These are phyloP conservation scores for Aureobasidium sp. DNA, from an alignment of 2,329 filamentous ascomycete species.

Conservation along the genomic window DNA sequence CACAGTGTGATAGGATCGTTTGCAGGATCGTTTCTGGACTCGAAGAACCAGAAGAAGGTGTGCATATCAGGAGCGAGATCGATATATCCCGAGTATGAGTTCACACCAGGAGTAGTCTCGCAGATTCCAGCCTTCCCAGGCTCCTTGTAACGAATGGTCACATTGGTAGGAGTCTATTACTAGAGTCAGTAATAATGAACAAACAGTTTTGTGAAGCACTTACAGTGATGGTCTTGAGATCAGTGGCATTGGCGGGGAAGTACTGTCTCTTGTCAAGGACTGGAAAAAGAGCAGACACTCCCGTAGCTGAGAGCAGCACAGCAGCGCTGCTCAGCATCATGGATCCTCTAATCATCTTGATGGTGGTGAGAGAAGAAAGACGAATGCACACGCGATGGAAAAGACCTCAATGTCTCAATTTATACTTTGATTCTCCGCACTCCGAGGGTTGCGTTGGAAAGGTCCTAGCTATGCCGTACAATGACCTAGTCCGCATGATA, in stretches of 20 bases:
- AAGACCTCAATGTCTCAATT: not conserved
- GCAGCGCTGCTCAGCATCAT: not conserved
- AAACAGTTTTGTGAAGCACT: not conserved
- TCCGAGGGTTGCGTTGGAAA: not conserved
- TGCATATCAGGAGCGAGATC: constrained; percentile 29
- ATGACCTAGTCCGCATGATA: not conserved
- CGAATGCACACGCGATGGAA: not conserved
- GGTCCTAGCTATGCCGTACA: not conserved
- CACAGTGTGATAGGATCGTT: constrained; percentile 53
- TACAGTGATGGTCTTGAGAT: constrained; percentile 37
- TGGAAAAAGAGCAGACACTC: constrained; percentile 1
- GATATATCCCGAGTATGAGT: constrained; percentile 41
- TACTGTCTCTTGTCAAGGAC: constrained; percentile 11
- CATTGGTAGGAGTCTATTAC: constrained; percentile 32
- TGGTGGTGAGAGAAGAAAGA: not conserved
- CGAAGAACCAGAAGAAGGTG: constrained; percentile 59
- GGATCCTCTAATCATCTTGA: constrained; percentile 1
- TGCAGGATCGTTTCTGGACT: constrained; percentile 48
- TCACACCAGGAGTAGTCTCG: constrained; percentile 47
- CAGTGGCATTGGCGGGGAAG: constrained; percentile 34
- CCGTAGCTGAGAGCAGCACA: not conserved
- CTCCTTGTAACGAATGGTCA: constrained; percentile 46
- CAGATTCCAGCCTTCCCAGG: constrained; percentile 43
- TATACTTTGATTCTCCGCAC: constrained; percentile 3
- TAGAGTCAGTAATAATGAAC: not conserved